These are phyloP conservation scores for Trichosporon faecale DNA, from an alignment of 1,284 basidiomycete species.

Conservation along the genomic window DNA sequence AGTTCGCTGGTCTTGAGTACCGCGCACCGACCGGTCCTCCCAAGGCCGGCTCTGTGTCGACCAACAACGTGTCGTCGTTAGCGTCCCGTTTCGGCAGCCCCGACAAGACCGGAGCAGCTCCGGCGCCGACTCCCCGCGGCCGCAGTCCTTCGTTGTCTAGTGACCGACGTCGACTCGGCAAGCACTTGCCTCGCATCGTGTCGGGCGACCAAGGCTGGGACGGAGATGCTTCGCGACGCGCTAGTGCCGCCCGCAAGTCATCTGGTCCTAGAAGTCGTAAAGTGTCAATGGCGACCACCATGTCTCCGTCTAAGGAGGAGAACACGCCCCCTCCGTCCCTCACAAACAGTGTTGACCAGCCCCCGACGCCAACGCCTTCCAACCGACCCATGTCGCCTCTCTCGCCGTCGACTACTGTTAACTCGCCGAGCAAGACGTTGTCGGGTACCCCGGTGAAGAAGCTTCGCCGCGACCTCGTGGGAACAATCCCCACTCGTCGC, in stretches of 20 bases:
- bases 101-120: constrained; percentile 6
- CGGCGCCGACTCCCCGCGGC: neutral
- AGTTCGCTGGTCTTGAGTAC: constrained; percentile 20
- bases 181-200: constrained; percentile 52
- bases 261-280: constrained; percentile 25
- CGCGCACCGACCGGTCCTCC: constrained; percentile 25
- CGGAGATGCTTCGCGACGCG: constrained; percentile 27
- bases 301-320: constrained; percentile 18
- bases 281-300: constrained; percentile 29
- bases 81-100: constrained; percentile 22
- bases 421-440: constrained; percentile 28
- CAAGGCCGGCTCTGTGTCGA: constrained; percentile 14
- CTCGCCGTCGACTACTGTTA: constrained; percentile 32
- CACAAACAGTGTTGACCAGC: constrained; percentile 9
- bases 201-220: constrained; percentile 50
- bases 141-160: constrained; percentile 23
- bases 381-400: constrained; percentile 1
- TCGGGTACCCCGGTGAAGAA: constrained; percentile 33
- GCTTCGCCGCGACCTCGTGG: constrained; percentile 10
- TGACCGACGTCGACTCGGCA: constrained; percentile 48
- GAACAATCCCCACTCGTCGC: constrained; percentile 31
- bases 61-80: constrained; percentile 16
- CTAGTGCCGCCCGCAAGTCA: constrained; percentile 11
- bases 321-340: constrained; percentile 19
- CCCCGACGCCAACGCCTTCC: constrained; percentile 7